phyloP scores from a whole-genome alignment of 1,284 basidiomycete species.

The Leccinum pachyderme region DNA sequence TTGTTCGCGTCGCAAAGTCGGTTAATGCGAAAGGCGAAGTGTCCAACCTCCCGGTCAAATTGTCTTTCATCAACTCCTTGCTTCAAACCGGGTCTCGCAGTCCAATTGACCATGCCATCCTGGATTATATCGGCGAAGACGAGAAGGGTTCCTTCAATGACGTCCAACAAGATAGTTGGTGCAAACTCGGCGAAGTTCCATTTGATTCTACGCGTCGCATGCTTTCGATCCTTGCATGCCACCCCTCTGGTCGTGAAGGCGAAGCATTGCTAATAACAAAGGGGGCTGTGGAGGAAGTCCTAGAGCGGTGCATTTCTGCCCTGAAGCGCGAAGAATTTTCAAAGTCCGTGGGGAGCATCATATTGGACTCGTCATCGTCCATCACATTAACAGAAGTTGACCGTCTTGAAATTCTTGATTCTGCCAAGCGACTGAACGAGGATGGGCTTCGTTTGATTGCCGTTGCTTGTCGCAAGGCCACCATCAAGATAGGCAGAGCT shows the following conservation, averaged over 20 bases:
- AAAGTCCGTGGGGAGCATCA: conserved; percentile 11
- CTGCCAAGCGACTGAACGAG: conserved; percentile 30
- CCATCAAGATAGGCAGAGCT: conserved; percentile 13
- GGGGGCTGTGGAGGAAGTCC: conserved; percentile 32
- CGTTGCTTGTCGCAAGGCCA: conserved; percentile 26
- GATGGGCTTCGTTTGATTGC: conserved; percentile 33
- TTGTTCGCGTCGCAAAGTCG: conserved; percentile 33
- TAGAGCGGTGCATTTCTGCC: conserved; percentile 30
- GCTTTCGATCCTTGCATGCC: conserved; percentile 28
- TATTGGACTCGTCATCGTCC: conserved; percentile 19
- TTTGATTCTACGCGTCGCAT: conserved; percentile 34
- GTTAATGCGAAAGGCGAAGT: conserved; percentile 22
- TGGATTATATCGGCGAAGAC: conserved; percentile 26
- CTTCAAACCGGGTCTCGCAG: conserved; percentile 33
- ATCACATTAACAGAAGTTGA: conserved; percentile 15
- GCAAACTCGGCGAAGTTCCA: conserved; percentile 33
- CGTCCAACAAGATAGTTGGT: conserved; percentile 18
- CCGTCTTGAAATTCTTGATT: conserved; percentile 26
- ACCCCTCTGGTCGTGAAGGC: conserved; percentile 3
- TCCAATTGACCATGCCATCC: conserved; percentile 31
- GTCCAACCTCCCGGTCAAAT: conserved; percentile 24
- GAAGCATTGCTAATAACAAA: conserved; percentile 32
- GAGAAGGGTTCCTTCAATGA: conserved; percentile 16
- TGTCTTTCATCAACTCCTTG: conserved; percentile 31
- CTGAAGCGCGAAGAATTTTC: conserved; percentile 20